Conservation (phyloP, 2,329 filamentous ascomycete species). For the Colletotrichum sojae region DNA sequence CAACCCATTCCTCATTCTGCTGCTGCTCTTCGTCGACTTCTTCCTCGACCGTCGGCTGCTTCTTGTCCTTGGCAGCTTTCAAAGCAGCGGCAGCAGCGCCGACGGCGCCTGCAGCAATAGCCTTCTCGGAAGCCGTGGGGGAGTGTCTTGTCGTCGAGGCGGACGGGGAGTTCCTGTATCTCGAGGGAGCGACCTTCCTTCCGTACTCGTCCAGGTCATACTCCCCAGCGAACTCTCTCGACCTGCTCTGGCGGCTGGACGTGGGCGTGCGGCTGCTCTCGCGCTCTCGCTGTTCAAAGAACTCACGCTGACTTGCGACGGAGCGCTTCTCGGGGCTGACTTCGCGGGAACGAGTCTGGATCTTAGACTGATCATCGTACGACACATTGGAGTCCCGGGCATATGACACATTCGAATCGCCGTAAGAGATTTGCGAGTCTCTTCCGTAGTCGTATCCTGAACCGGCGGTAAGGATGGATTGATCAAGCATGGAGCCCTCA, state of each 20-base stretch:
- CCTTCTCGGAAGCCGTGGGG: slow-evolving; percentile 70
- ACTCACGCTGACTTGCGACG: slow-evolving; percentile 55
- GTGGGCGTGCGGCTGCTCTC: slow-evolving; percentile 54
- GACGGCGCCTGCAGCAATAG: slow-evolving; percentile 70
- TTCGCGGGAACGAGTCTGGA: slow-evolving; percentile 50
- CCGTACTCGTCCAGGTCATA: slow-evolving; percentile 73
- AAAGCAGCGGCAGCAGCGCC: slow-evolving; percentile 67
- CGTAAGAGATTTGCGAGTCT: slow-evolving; percentile 43
- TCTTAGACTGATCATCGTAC: slow-evolving; percentile 49
- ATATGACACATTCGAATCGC: slow-evolving; percentile 44
- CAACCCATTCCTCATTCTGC: slow-evolving; percentile 54
- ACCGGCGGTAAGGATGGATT: slow-evolving; percentile 75
- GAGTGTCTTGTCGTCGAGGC: slow-evolving; percentile 63
- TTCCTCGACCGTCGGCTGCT: slow-evolving; percentile 53
- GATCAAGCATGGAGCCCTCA: slow-evolving; percentile 79
- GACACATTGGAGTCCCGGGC: slow-evolving; percentile 55
- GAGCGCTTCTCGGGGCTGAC: slow-evolving; percentile 60
- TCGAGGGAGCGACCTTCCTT: slow-evolving; percentile 65
- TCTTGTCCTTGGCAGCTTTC: slow-evolving; percentile 62
- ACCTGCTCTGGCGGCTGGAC: slow-evolving; percentile 55
- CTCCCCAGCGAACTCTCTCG: slow-evolving; percentile 64
- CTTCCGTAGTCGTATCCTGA: slow-evolving; percentile 56
- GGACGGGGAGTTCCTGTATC: slow-evolving; percentile 66
- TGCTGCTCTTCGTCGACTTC: slow-evolving; percentile 51
- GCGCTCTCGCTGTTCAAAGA: slow-evolving; percentile 57